These are phyloP conservation scores for Avena atlantica DNA, from an alignment of 176 grass and related monocot genomes.

Conservation along the genomic window DNA sequence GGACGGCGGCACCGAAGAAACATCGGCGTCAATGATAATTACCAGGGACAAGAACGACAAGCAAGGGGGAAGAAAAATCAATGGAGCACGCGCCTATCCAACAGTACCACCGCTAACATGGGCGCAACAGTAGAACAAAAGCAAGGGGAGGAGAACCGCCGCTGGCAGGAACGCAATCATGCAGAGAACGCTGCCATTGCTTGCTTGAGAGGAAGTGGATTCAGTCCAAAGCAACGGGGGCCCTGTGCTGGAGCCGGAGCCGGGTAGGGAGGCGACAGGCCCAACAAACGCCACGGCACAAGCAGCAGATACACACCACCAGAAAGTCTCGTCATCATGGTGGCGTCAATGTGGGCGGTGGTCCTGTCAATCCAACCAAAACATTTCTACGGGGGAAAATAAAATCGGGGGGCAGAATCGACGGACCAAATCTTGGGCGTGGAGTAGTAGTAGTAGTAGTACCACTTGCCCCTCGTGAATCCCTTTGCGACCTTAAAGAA, in stretches of 20 bases:
- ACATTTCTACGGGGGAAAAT: background rate
- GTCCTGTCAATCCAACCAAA: conserved; percentile 32
- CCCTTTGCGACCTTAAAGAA: conserved; percentile 39
- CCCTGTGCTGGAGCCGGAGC: background rate
- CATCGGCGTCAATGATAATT: conserved; percentile 1
- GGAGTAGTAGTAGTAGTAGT: background rate
- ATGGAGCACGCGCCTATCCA: background rate
- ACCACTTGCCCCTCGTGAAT: conserved; percentile 24
- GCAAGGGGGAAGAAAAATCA: background rate
- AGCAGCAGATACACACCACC: conserved; percentile 27
- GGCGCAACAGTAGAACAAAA: background rate
- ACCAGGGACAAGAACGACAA: background rate
- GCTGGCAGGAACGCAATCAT: background rate
- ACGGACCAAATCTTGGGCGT: conserved; percentile 44
- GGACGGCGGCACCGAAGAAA: conserved; percentile 7
- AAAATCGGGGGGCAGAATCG: background rate
- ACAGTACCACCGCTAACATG: conserved; percentile 6
- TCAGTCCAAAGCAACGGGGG: conserved; percentile 33
- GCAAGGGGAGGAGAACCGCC: no score
- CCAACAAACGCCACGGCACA: conserved; percentile 43
- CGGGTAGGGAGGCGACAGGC: conserved; percentile 17
- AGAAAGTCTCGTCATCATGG: conserved; percentile 45
- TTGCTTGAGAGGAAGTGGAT: conserved; percentile 50
- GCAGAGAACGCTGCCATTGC: conserved; percentile 10
- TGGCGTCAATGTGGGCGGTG: conserved; percentile 48